phyloP scores from a whole-genome alignment of 768 basidiomycete genomes.

The Mycena albidolilacea region DNA sequence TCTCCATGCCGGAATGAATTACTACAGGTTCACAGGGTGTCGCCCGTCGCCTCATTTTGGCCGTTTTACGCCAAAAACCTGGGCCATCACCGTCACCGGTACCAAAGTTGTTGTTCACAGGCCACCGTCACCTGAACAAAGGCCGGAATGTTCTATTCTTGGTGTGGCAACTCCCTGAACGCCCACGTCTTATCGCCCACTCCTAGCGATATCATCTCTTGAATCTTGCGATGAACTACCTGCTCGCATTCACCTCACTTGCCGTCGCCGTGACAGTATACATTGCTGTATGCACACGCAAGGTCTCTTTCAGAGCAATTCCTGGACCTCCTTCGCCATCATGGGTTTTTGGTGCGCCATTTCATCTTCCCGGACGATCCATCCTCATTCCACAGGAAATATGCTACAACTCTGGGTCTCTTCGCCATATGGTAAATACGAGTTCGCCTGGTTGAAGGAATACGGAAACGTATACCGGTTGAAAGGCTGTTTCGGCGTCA shows the following conservation, averaged over 20 bases:
- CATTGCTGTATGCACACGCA: constrained; percentile 1
- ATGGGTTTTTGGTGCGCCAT: constrained; percentile 2
- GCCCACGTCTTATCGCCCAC: background rate
- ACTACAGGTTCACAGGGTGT: background rate
- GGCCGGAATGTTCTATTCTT: background rate
- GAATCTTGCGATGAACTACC: constrained; percentile 4
- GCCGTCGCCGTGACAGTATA: constrained; percentile 2
- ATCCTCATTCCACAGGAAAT: constrained; percentile 6
- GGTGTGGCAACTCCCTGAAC: background rate
- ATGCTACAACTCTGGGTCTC: constrained; percentile 6
- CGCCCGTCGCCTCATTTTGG: background rate
- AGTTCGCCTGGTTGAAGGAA: constrained; percentile 11
- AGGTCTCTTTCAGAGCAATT: constrained; percentile 9
- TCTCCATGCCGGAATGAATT: too few species aligned
- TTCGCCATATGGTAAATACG: constrained; percentile 5
- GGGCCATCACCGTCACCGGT: background rate
- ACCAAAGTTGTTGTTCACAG: background rate
- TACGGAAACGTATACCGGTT: background rate
- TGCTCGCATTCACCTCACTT: constrained; percentile 4
- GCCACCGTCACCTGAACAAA: constrained; percentile 7
- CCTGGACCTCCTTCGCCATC: constrained; percentile 10
- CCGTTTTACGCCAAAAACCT: background rate
- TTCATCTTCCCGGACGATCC: constrained; percentile 7
- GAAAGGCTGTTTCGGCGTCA: constrained; percentile 11
- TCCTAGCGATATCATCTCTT: background rate